Percentiles rank a stretch among this genome's conserved stretches.
These are phyloP conservation scores for Alternaria gansuensis DNA, from an alignment of 2,329 filamentous ascomycete genomes.

Conservation along the genomic window DNA sequence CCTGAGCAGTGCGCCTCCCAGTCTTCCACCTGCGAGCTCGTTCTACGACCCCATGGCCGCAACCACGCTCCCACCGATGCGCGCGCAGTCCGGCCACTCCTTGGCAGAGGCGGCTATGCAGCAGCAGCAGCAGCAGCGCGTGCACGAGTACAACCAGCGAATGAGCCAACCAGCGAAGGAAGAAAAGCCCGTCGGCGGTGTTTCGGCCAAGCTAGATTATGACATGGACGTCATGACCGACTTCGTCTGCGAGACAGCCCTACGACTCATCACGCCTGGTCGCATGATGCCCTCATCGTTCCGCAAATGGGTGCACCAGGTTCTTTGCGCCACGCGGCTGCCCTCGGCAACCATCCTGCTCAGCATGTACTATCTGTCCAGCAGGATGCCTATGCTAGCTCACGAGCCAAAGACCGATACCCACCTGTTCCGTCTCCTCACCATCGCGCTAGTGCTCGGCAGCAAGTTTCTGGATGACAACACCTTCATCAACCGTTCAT, in stretches of 20 bases:
- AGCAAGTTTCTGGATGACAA: slow-evolving; percentile 98
- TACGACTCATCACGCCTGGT: slow-evolving; percentile 72
- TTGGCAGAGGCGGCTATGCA: slow-evolving; percentile 50
- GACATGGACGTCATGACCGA: slow-evolving; percentile 96
- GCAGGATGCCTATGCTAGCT: slow-evolving; percentile 79
- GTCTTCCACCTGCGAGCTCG: slow-evolving; percentile 49
- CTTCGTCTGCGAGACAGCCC: slow-evolving; percentile 90
- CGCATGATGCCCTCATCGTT: slow-evolving; percentile 74
- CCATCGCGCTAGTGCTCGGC: slow-evolving; percentile 82
- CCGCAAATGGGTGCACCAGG: slow-evolving; percentile 90
- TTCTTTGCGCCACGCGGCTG: slow-evolving; percentile 86
- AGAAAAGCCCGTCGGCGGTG: slow-evolving; percentile 78
- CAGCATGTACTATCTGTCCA: slow-evolving; percentile 87
- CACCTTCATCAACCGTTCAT: slow-evolving; percentile 96
- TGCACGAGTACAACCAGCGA: slow-evolving; percentile 53
- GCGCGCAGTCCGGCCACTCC: slow-evolving; percentile 52
- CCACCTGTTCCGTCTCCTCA: slow-evolving; percentile 87
- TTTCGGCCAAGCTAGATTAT: slow-evolving; percentile 93
- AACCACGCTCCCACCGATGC: slow-evolving; percentile 59
- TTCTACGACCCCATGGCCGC: slow-evolving; percentile 59
- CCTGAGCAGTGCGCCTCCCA: slow-evolving; percentile 48
- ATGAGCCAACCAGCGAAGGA: slow-evolving; percentile 61
- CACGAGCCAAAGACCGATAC: slow-evolving; percentile 62
- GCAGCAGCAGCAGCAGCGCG: slow-evolving; percentile 55
- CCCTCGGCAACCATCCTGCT: slow-evolving; percentile 91